Base-by-base conservation (phyloP, 495 filamentous ascomycete genomes). In the Trichocladium antarcticum region DNA sequence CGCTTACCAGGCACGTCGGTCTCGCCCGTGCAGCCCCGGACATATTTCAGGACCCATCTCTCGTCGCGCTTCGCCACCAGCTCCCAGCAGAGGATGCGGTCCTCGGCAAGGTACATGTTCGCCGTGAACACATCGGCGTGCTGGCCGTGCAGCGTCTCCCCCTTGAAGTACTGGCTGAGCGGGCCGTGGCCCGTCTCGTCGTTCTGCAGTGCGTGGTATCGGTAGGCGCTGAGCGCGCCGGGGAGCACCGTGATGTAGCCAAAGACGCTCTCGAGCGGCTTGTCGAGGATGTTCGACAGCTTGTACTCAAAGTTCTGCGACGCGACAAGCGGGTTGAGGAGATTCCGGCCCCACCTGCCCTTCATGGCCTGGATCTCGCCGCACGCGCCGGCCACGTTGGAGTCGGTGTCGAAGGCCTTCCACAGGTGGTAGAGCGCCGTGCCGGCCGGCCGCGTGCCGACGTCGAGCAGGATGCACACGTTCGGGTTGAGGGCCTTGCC, bases 291-390 rank as follows among this genome's bases (percentile, higher is more conserved):
- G 53, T 97, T 99, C 6, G 87, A 94, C 90, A 97, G 95, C 70
- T 99, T 99, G 74, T 99, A 99, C 66, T 99, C 93, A 57, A 97
- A 99, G 59, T 99, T 97, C 64, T 99, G 93, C 38, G 85, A 89
- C 0, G 93, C 93, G 7, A 99, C 89, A 3, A 99, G 75, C 0
- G 93, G 93, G 61, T 97, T 97, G 35, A 99, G 70, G 17, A 99
- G 76, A 17, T 89, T 87, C 14, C 82, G 69, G 67, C 83, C 86
- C 21, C 72, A 80, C 57, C 83, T 86, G 10, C 92, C 92, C 57
- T 93, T 96, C 62, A 89, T 89, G 6, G 93, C 93, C 63, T 85
- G 92, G 66, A 97, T 97, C 70, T 99, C 93, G 37, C 93, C 93
- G 44, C 89, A 94, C 9, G 93, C 93, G 42, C 93, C 93, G 0